phyloP scores from a whole-genome alignment of 169 alveolate genomes.

The Neospora caninum region DNA sequence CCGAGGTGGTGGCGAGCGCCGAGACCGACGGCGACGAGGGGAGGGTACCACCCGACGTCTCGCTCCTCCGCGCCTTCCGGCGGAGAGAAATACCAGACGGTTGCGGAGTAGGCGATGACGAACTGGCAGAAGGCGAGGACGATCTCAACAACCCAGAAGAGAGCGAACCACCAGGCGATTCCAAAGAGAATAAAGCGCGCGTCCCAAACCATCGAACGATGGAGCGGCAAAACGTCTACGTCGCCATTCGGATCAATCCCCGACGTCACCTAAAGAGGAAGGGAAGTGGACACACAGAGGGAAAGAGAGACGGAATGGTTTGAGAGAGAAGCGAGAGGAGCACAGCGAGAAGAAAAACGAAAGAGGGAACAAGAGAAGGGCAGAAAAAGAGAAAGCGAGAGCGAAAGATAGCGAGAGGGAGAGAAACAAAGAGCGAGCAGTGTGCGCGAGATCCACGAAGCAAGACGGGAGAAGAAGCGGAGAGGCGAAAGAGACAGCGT shows the following conservation, averaged over 20 bases:
- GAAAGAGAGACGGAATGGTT: neutral
- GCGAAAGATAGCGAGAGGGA: neutral
- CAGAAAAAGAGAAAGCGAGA: neutral
- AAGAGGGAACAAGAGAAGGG: neutral
- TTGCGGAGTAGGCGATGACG: slow-evolving; percentile 61
- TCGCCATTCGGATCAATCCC: slow-evolving; percentile 68
- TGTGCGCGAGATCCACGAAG: too few species aligned
- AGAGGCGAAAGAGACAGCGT: too few species aligned
- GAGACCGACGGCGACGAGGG: slow-evolving; percentile 60
- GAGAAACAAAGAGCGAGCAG: too few species aligned
- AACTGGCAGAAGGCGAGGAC: slow-evolving; percentile 55
- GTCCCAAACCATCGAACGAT: slow-evolving; percentile 65
- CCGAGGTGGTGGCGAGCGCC: slow-evolving; percentile 63
- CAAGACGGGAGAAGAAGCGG: too few species aligned
- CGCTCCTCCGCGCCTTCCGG: slow-evolving; percentile 64
- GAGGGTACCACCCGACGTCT: slow-evolving; percentile 67
- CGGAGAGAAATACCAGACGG: slow-evolving; percentile 70
- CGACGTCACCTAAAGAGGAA: slow-evolving; percentile 42
- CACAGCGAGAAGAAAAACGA: neutral
- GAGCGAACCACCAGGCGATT: slow-evolving; percentile 55
- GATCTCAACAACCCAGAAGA: slow-evolving; percentile 57
- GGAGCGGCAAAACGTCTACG: slow-evolving; percentile 51
- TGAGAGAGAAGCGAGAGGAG: neutral
- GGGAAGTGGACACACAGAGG: neutral
- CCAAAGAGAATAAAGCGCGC: slow-evolving; percentile 58